Percentiles rank a stretch among this genome's conserved stretches.
Evolutionary conservation across 352 stramenopile genomes (phyloP).

Genomic region (Phytophthora macrochlamydospora): DNA sequence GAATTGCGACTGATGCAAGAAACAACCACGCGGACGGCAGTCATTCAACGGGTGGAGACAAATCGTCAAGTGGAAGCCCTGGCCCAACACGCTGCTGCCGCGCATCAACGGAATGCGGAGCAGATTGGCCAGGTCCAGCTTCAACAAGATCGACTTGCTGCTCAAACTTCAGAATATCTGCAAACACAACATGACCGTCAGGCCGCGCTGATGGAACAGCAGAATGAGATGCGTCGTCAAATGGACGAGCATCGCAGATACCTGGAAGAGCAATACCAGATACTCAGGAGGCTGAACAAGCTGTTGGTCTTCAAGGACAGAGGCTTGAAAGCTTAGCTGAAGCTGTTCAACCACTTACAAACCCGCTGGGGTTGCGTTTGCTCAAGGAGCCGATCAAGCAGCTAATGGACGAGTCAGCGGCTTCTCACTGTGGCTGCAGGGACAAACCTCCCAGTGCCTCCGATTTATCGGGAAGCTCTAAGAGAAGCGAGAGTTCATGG

Average conservation of each 20-base stretch:
- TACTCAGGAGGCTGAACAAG: constrained; percentile 4
- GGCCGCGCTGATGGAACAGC: neutral
- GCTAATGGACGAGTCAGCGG: neutral
- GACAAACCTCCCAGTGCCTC: neutral
- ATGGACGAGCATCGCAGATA: neutral
- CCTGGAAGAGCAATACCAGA: constrained; percentile 19
- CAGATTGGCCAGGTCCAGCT: neutral
- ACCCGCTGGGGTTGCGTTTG: constrained; percentile 4
- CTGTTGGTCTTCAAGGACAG: neutral
- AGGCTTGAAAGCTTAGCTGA: neutral
- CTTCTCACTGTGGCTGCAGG: neutral
- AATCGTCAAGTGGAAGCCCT: neutral
- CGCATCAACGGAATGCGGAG: neutral
- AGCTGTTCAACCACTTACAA: constrained; percentile 5
- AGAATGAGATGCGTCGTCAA: neutral
- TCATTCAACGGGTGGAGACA: neutral
- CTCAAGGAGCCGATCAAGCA: neutral
- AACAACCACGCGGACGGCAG: neutral
- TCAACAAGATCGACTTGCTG: neutral
- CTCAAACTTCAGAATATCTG: neutral
- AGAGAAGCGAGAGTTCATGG: neutral
- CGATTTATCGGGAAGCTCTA: neutral
- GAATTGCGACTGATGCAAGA: neutral
- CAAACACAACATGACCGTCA: neutral
- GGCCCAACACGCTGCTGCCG: neutral